Evolutionary conservation across 768 basidiomycete genomes (phyloP), one percentile per base, ranked within the genome.

Genomic region (Hortiboletus campestris): DNA sequence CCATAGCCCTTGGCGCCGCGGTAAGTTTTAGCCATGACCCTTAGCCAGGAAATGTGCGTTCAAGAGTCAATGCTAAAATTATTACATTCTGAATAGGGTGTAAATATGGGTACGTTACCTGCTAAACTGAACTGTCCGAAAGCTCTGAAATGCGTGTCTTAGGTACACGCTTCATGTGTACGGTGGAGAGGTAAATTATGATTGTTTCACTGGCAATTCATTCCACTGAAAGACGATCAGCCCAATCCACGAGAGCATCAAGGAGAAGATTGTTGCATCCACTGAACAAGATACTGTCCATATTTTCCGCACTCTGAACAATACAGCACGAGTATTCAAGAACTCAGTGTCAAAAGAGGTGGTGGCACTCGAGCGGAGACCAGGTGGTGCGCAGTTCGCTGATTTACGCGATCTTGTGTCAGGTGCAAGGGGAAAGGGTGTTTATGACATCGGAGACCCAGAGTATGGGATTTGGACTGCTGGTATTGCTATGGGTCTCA

Each of bases 101-200:
- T 89, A 13, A 96, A 94, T 65, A 91, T 94, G 88, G 94, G 76
- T 73, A 50, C 34, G 67, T 65, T 31, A 38, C 40, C 19, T 29
- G 1, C 20, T 5, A 1, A 38, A 6, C 29, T 36, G 3, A 36
- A 32, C 9, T 20, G 32, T 13, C 12, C 8, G 17, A 31, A 48
- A 51, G 12, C n/a, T 34, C 47, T 42, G n/a, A 62, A 39, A 14
- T 1, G 13, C 20, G 6, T 8, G 7, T 44, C n/a, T 19, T 51
- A 76, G 72, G 89, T 13, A 94, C 94, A 10, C 83, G 93, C 6
- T 95, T 97, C 76, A 88, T 96, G 91, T 90, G 89, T 69, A 95
- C 93, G 2, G 83, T 85, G 12, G 94, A 97, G 70, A 84, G 86
- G 83, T 86, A 65, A 46, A 70, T 63, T 31, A 7, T 55, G 38